phyloP scores from a whole-genome alignment of 1,284 basidiomycete species.

The Hypsizygus ulmarius region DNA sequence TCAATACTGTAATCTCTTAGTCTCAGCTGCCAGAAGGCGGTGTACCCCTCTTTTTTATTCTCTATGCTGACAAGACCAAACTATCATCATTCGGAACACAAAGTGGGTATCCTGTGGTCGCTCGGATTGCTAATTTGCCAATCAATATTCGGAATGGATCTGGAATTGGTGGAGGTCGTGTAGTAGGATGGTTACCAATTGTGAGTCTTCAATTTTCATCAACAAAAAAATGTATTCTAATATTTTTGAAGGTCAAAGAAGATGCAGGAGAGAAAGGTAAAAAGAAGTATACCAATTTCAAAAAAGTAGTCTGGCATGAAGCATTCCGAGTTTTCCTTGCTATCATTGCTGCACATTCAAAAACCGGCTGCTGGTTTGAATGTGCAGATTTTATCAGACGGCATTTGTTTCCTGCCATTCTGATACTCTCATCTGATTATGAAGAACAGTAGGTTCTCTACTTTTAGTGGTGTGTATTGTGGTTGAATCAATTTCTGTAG shows the following conservation, averaged over 20 bases:
- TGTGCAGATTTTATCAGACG: neutral
- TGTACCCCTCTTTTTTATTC: conserved; percentile 16
- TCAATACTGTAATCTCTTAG: conserved; percentile 1
- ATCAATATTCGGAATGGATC: conserved; percentile 30
- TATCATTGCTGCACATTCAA: neutral
- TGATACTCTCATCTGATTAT: conserved; percentile 29
- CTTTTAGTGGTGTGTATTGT: neutral
- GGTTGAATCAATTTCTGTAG: neutral
- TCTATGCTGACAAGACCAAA: conserved; percentile 42
- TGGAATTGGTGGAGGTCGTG: conserved; percentile 28
- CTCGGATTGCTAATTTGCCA: conserved; percentile 30
- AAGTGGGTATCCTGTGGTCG: conserved; percentile 38
- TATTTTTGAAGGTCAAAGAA: conserved; percentile 19
- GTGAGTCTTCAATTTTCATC: conserved; percentile 20
- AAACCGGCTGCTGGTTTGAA: neutral
- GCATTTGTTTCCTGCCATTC: conserved; percentile 22
- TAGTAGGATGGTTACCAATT: conserved; percentile 39
- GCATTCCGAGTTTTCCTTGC: neutral
- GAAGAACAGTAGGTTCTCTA: conserved; percentile 29
- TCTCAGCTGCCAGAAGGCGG: conserved; percentile 12
- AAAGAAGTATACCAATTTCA: conserved; percentile 25
- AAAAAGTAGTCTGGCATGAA: conserved; percentile 29
- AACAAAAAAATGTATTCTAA: neutral
- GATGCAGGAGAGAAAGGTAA: conserved; percentile 23
- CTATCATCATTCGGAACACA: conserved; percentile 35